A percentile compares a stretch with the other conserved stretches of the same genome.
Evolutionary conservation across 2,329 filamentous ascomycete species (phyloP).

Genomic region (Aspergillus glaucus): DNA sequence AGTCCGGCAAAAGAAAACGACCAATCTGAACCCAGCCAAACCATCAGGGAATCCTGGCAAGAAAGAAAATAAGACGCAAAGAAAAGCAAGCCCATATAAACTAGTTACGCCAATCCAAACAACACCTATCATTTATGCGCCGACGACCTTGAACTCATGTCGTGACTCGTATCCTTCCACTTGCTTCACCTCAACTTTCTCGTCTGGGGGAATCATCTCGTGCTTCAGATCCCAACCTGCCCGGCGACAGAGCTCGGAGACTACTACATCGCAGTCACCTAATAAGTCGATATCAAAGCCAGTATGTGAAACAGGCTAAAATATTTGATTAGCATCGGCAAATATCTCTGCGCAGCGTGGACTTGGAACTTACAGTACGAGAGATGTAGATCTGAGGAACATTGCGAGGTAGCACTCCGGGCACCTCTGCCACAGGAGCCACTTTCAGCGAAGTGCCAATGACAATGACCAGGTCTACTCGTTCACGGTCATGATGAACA

Average conservation of each 20-base stretch:
- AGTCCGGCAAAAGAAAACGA: too few species aligned
- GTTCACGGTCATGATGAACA: constrained; percentile 70
- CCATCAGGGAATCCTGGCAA: constrained; percentile 1
- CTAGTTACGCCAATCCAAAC: constrained; percentile 15
- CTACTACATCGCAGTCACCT: constrained; percentile 89
- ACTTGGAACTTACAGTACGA: constrained; percentile 51
- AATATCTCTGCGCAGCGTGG: neutral
- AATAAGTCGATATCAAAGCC: constrained; percentile 95
- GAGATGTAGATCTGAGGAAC: constrained; percentile 90
- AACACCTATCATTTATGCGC: constrained; percentile 34
- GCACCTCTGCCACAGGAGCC: constrained; percentile 87
- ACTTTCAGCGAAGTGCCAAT: constrained; percentile 97
- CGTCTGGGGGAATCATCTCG: constrained; percentile 69
- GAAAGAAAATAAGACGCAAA: constrained; percentile 4
- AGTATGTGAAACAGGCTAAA: constrained; percentile 70
- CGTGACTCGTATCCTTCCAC: constrained; percentile 44
- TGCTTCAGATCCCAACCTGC: constrained; percentile 75
- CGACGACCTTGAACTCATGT: constrained; percentile 36
- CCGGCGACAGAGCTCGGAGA: constrained; percentile 75
- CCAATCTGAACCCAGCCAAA: too few species aligned
- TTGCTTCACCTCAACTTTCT: constrained; percentile 53
- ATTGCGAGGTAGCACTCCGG: constrained; percentile 67
- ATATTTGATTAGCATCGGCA: constrained; percentile 5
- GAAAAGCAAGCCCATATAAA: constrained; percentile 13
- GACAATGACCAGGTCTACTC: constrained; percentile 84